Evolutionary conservation across 1,139 yeast genomes (phyloP).

Genomic region (Taphrina communis): DNA sequence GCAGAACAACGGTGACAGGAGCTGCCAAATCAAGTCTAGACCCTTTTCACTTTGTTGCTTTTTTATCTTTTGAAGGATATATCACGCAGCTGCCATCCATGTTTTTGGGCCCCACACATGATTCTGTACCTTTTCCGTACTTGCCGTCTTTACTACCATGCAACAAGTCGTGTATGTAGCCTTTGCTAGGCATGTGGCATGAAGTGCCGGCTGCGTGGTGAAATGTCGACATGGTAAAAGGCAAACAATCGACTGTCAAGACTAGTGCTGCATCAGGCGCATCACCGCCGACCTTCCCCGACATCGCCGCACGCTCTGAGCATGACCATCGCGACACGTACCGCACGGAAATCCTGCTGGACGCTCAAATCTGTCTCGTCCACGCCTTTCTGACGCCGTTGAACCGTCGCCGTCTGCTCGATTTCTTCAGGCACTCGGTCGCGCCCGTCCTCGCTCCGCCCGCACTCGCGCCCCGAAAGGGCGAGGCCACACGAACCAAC

Average conservation of each 20-base stretch:
- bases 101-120: too few relatives aligned
- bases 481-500: constrained; percentile 66
- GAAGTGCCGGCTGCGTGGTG: too few relatives aligned
- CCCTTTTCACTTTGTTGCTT: too few relatives aligned
- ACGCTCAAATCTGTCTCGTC: constrained; percentile 58
- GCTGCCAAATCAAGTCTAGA: too few relatives aligned
- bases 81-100: too few relatives aligned
- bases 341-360: constrained; percentile 36
- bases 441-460: constrained; percentile 48
- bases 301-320: constrained; percentile 1
- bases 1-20: too few relatives aligned
- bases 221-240: too few relatives aligned
- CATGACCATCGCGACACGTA: constrained; percentile 13
- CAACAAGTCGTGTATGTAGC: too few relatives aligned
- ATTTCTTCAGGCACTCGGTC: constrained; percentile 53
- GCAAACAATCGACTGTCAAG: background rate
- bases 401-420: constrained; percentile 58
- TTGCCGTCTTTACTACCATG: too few relatives aligned
- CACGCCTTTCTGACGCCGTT: constrained; percentile 57
- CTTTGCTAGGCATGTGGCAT: too few relatives aligned
- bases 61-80: too few relatives aligned
- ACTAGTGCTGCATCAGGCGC: background rate
- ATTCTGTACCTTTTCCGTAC: too few relatives aligned
- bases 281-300: constrained; percentile 15
- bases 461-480: constrained; percentile 50